Evolutionary conservation across 495 filamentous ascomycete genomes (phyloP), one percentile per base, ranked within the genome.

Genomic region (Glutinoglossum americanum): DNA sequence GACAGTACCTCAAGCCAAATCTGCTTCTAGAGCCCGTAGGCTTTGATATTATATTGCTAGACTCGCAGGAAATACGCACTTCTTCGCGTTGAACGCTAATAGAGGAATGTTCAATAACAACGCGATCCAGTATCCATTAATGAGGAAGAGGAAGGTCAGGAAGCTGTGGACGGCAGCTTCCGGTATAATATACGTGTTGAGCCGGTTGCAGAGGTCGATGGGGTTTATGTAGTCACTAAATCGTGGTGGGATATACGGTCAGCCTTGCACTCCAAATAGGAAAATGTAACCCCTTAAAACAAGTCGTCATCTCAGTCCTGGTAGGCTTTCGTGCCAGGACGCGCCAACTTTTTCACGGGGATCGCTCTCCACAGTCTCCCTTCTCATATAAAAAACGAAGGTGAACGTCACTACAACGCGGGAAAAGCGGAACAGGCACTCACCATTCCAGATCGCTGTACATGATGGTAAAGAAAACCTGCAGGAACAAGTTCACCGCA

Each of bases 381-480:
- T 33, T 39, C 37, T 11, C 5, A 13, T 1, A 4, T 17, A 39
- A 11, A 39, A 39, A 4, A 15, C 37, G 37, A 39, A 39, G 1
- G 2, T 3, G 21, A 45, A 23, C 41, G n/a, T 45, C 41, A 45
- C 21, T 19, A 19, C 3, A 45, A 39, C 30, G 57, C 9, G 21
- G n/a, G 9, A 17, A n/a, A 44, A 45, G 23, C 17, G 17, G 32
- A 1, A 51, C 32, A 33, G 15, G n/a, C n/a, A 74, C 85, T 63
- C 74, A 94, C 88, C 89, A 96, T 81, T 96, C 89, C 61, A 96
- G 72, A 79, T 96, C 89, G 71, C 86, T 93, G 73, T 96, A 99
- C 93, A 99, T 99, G 64, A 99, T 99, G 44, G 93, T 99, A 77
- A 99, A 99, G 77, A 99, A 99, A 58, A 99, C 93, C 73, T 99